Conservation (phyloP, 345 rosid genomes). For the Gossypium arboreum region DNA sequence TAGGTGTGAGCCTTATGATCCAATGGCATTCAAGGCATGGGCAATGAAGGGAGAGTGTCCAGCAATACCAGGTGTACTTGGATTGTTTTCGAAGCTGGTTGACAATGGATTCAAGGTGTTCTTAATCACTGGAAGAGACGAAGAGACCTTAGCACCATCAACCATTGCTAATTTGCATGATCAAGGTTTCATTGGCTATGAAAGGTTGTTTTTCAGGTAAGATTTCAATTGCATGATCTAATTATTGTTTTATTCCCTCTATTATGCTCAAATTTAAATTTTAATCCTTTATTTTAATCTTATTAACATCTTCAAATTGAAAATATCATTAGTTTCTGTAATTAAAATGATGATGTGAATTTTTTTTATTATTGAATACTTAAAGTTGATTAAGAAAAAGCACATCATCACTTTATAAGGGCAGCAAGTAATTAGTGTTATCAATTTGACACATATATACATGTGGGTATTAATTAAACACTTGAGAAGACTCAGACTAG, state of each 20-base stretch:
- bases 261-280: too few relatives aligned
- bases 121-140: slow-evolving; percentile 70
- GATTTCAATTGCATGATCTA: too few relatives aligned
- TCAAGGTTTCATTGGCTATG: slow-evolving; percentile 64
- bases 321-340: too few relatives aligned
- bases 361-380: too few relatives aligned
- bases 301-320: too few relatives aligned
- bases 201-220: slow-evolving; percentile 66
- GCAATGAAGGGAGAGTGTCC: slow-evolving; percentile 62
- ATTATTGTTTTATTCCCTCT: too few relatives aligned
- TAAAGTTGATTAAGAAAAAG: too few relatives aligned
- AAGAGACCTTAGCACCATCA: slow-evolving; percentile 46
- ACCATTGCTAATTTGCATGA: slow-evolving; percentile 51
- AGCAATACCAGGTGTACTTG: slow-evolving; percentile 55
- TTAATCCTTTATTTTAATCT: too few relatives aligned
- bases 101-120: slow-evolving; percentile 60
- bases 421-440: too few relatives aligned
- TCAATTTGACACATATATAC: too few relatives aligned
- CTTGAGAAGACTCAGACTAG: neutral
- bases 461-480: neutral
- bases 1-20: slow-evolving; percentile 86
- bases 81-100: slow-evolving; percentile 40
- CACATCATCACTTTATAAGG: too few relatives aligned
- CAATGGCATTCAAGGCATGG: slow-evolving; percentile 62
- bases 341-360: too few relatives aligned